Conservation (phyloP, 768 basidiomycete species). For the Trametes meyenii region DNA sequence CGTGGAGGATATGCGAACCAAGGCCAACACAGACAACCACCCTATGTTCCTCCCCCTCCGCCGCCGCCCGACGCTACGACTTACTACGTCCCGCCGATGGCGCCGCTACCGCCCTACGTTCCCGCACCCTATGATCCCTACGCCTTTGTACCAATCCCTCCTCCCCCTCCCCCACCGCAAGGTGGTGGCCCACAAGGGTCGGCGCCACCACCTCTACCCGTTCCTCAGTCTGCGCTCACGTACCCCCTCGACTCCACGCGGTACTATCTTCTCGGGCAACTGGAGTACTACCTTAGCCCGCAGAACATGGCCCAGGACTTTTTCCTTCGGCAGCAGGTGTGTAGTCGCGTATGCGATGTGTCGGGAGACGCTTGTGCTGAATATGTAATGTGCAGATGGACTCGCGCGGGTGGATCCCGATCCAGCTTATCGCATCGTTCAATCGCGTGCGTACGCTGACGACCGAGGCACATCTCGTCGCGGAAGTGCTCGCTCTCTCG, state of each 20-base stretch:
- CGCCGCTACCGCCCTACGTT: conserved; percentile 27
- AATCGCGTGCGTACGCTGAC: conserved; percentile 79
- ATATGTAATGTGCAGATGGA: conserved; percentile 70
- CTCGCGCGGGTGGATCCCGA: conserved; percentile 82
- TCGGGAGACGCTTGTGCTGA: conserved; percentile 6
- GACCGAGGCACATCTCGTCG: conserved; percentile 56
- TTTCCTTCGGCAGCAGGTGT: conserved; percentile 75
- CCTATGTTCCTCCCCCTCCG: conserved; percentile 27
- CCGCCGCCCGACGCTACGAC: conserved; percentile 31
- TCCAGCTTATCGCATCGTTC: conserved; percentile 82
- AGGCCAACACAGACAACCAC: conserved; percentile 19
- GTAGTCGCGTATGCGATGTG: conserved; percentile 31
- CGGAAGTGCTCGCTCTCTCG: conserved; percentile 70
- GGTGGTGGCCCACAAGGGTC: conserved; percentile 14
- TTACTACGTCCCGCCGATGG: conserved; percentile 24
- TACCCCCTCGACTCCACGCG: conserved; percentile 68
- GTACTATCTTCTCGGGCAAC: conserved; percentile 74
- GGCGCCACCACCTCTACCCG: conserved; percentile 42
- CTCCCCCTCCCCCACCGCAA: conserved; percentile 31
- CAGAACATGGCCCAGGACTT: conserved; percentile 91
- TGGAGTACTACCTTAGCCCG: conserved; percentile 91
- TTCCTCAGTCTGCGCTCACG: conserved; percentile 47
- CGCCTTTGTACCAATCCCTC: conserved; percentile 20
- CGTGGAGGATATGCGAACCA: conserved; percentile 22
- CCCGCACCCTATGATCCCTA: conserved; percentile 24